These are phyloP conservation scores for Skeletonema costatum DNA, from an alignment of 108 stramenopile genomes.

Conservation along the genomic window DNA sequence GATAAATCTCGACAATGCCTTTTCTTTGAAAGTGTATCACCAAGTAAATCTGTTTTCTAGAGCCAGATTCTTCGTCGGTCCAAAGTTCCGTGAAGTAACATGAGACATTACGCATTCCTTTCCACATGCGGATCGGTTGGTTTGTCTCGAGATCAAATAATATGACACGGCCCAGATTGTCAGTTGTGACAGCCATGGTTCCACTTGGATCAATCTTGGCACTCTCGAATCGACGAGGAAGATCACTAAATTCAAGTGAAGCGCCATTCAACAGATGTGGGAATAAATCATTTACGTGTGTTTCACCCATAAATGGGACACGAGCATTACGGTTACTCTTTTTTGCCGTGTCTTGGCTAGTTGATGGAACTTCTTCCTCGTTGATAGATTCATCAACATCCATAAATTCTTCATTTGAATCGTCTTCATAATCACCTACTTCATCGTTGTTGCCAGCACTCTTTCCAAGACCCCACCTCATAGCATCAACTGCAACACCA, in stretches of 20 bases:
- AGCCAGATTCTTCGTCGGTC: constrained; percentile 3
- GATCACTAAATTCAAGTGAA: constrained; percentile 60
- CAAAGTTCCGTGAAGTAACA: constrained; percentile 64
- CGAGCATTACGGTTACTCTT: background rate
- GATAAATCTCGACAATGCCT: constrained; percentile 74
- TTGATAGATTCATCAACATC: constrained; percentile 38
- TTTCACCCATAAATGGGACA: background rate
- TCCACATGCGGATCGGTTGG: constrained; percentile 82
- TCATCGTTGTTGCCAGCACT: background rate
- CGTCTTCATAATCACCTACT: constrained; percentile 10
- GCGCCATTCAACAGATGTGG: constrained; percentile 39
- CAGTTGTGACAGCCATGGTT: constrained; percentile 64
- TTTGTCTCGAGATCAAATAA: constrained; percentile 78
- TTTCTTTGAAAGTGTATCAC: constrained; percentile 76
- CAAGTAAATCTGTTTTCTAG: constrained; percentile 48
- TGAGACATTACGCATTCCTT: constrained; percentile 79
- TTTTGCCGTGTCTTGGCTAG: background rate
- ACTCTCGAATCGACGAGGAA: constrained; percentile 66
- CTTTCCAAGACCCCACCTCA: constrained; percentile 51
- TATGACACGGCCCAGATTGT: constrained; percentile 75
- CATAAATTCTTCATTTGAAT: constrained; percentile 15
- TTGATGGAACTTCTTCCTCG: background rate
- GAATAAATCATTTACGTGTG: constrained; percentile 17
- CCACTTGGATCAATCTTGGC: constrained; percentile 76
- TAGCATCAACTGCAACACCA: constrained; percentile 51